phyloP scores from a whole-genome alignment of 106 monocot genomes.

The Acorus gramineus region DNA sequence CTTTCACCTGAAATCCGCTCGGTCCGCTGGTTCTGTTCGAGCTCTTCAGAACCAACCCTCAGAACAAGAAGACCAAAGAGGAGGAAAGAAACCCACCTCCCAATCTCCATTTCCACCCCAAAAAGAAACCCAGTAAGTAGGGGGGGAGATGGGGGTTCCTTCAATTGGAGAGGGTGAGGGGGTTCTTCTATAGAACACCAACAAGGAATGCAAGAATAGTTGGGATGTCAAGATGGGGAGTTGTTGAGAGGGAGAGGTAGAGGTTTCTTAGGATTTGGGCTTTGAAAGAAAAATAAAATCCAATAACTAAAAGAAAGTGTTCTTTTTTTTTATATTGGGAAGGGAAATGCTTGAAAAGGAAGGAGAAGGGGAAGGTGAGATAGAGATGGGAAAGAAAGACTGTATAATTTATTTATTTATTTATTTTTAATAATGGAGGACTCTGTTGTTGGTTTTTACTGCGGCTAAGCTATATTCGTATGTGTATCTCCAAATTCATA shows the following conservation, averaged over 20 bases:
- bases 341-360: too few relatives aligned
- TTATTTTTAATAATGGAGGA: too few relatives aligned
- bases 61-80: neutral
- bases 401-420: too few relatives aligned
- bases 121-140: neutral
- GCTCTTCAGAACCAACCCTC: neutral
- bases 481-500: too few relatives aligned
- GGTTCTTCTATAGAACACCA: neutral
- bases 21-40: constrained; percentile 7
- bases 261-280: neutral
- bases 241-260: neutral
- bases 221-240: neutral
- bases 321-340: too few relatives aligned
- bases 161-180: neutral
- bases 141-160: neutral
- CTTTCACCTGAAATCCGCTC: constrained; percentile 24
- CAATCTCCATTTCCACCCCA: constrained; percentile 4
- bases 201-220: neutral
- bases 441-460: too few relatives aligned
- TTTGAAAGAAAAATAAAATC: neutral
- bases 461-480: too few relatives aligned
- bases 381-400: too few relatives aligned
- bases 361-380: too few relatives aligned
- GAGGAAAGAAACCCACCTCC: constrained; percentile 2
- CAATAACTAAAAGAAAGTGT: neutral